Evolutionary conservation across 2,329 filamentous ascomycete genomes (phyloP), one percentile per base, ranked within the genome.

Genomic region (Curvularia lunata): DNA sequence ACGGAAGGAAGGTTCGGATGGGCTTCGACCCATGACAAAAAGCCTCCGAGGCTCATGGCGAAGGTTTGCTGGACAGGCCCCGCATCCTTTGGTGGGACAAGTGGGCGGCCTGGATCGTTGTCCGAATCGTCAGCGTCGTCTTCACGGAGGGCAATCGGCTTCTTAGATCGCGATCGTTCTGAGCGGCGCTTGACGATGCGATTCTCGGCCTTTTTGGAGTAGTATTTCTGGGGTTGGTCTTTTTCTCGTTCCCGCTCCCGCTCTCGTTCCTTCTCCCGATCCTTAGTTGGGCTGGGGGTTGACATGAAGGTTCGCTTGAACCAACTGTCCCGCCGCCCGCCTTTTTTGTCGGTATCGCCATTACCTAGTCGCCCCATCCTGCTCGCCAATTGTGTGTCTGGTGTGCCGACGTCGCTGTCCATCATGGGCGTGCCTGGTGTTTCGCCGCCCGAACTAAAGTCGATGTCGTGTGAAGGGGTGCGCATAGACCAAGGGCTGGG

Each of bases 1-100:
- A 89, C 86, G 54, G 85, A 82, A 0, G 88, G 88, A 8, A 90
- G 82, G 56, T 86, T 83, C 0, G 88, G 88, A 64, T 89, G 86
- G 5, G 83, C 81, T 65, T 88, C 86, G 52, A 91, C 80, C 74
- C 87, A 86, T 18, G 82, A 81, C 68, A 90, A 85, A 61, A 88
- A 77, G 34, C 82, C 78, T 2, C 79, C 79, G 52, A 83, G 61
- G 49, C 62, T 67, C 56, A 62, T 66, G 21, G 63, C 59, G 57
- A 67, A 71, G 52, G 64, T 64, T 57, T 66, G 65, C 23, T 63
- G 57, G 25, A 60, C 63, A 49, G 58, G 60, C 48, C 27, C 59
- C 10, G 40, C 54, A 10, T 56, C 51, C 23, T 30, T 23, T 30
- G 48, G 42, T 40, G 47, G 41, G 18, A 51, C 53, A 10, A 43